Evolutionary conservation across 1,284 basidiomycete genomes (phyloP).

Genomic region (Meripilus lineatus): DNA sequence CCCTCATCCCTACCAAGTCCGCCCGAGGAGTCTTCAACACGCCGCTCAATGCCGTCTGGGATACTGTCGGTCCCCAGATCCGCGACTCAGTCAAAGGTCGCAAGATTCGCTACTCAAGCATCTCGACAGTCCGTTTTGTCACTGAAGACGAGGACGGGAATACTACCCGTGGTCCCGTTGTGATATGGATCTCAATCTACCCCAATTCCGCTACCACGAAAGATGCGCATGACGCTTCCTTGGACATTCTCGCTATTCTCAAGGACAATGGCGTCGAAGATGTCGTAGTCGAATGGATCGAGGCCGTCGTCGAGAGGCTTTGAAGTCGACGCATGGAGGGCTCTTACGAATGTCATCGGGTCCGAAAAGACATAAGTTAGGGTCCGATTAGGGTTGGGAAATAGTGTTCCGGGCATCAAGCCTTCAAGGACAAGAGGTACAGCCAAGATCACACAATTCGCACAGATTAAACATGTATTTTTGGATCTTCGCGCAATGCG

Average conservation of each 20-base stretch:
- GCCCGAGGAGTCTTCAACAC: slow-evolving; percentile 32
- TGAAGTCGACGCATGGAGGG: too few relatives aligned
- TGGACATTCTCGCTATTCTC: slow-evolving; percentile 33
- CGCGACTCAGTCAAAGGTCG: slow-evolving; percentile 25
- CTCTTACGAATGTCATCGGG: too few relatives aligned
- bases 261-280: slow-evolving; percentile 19
- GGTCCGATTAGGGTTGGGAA: too few relatives aligned
- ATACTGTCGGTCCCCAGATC: slow-evolving; percentile 31
- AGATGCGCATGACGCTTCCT: slow-evolving; percentile 27
- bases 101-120: slow-evolving; percentile 27
- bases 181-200: slow-evolving; percentile 34
- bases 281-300: slow-evolving; percentile 33
- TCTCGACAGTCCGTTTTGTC: slow-evolving; percentile 31
- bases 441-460: too few relatives aligned
- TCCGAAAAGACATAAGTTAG: too few relatives aligned
- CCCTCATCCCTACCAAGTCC: slow-evolving; percentile 30
- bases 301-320: too few relatives aligned
- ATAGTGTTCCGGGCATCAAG: too few relatives aligned
- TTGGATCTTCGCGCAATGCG: too few relatives aligned
- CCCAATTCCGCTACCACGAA: slow-evolving; percentile 30
- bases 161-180: slow-evolving; percentile 26
- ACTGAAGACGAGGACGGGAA: slow-evolving; percentile 22
- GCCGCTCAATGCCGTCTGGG: slow-evolving; percentile 28
- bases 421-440: too few relatives aligned
- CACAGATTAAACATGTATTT: too few relatives aligned